Evolutionary conservation across 2,329 filamentous ascomycete genomes (phyloP).

Genomic region (Trichoderma cornu-damae): DNA sequence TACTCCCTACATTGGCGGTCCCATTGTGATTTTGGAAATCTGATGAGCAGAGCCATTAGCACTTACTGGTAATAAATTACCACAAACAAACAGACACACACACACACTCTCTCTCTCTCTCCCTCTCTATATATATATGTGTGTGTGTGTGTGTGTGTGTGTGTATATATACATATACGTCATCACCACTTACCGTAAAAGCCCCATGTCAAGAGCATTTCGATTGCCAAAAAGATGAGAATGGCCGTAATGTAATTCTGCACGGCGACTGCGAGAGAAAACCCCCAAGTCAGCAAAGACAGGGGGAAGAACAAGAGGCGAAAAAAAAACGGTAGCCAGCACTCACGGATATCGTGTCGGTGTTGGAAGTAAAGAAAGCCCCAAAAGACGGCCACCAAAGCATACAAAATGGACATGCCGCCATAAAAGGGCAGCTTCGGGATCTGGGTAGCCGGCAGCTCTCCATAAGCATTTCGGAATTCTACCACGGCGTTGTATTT

Average conservation of each 20-base stretch:
- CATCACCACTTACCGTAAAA: constrained; percentile 74
- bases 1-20: constrained; percentile 67
- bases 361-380: constrained; percentile 94
- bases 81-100: no score
- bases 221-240: constrained; percentile 84
- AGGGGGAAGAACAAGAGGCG: not conserved
- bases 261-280: constrained; percentile 62
- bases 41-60: constrained; percentile 36
- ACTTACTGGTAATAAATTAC: no score
- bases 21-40: constrained; percentile 92
- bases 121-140: no score
- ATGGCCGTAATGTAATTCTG: constrained; percentile 99
- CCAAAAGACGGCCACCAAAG: constrained; percentile 79
- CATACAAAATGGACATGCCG: constrained; percentile 88
- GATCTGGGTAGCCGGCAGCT: constrained; percentile 91
- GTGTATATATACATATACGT: not conserved
- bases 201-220: constrained; percentile 98
- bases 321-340: not conserved
- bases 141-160: no score
- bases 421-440: constrained; percentile 97
- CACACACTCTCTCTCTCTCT: no score
- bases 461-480: constrained; percentile 93
- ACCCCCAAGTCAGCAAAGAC: not conserved
- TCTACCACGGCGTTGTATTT: constrained; percentile 78
- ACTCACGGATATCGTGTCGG: constrained; percentile 77